Base-by-base conservation (phyloP, 1,284 basidiomycete genomes). In the Rhodofomes roseus region DNA sequence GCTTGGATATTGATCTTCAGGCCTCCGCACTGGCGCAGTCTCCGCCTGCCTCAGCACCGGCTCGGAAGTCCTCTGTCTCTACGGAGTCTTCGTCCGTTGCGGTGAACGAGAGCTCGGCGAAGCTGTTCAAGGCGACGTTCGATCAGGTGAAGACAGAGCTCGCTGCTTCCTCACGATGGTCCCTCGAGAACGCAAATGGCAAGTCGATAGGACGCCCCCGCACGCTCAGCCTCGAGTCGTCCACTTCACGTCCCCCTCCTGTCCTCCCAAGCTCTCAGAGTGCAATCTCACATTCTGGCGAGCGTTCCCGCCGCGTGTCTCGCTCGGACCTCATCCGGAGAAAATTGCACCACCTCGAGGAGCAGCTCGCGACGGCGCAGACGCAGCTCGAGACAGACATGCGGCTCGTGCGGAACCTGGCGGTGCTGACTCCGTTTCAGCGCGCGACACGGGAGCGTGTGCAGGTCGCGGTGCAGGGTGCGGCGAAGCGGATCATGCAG, bases 371-470 rank as follows among this genome's bases (percentile, higher is more conserved):
- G 16, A 71, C 79, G 1, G 76, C 81, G n/a, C 85, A 87, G 65
- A 70, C 78, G 0, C 82, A 85, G 60, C 83, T 97, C n/a, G 84
- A 90, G 52, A 75, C 82, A 14, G 84, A 90, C 64, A 76, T 95
- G 68, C 85, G 90, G 27, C 75, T 90, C 41, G 85, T 90, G 20
- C 86, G 90, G 44, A 96, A 95, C 68, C 80, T 97, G n/a, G 88
- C 87, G 1, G 84, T 91, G 54, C 79, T 97, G 52, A 90, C 93
- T 8, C 94, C 96, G 1, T 96, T 98, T 73, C 92, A 90, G 68
- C 84, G 84, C 56, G 78, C 87, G 5, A 95, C 94, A 1, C 85
- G 93, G 50, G 91, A 93, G 62, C 82, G 88, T 50, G 80, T 98
- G 37, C 77, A 85, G 27, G 66, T 75, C 29, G 79, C 86, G 4